These are phyloP conservation scores for Aristolochia fimbriata DNA, from an alignment of 164 flowering plant species.

Conservation along the genomic window DNA sequence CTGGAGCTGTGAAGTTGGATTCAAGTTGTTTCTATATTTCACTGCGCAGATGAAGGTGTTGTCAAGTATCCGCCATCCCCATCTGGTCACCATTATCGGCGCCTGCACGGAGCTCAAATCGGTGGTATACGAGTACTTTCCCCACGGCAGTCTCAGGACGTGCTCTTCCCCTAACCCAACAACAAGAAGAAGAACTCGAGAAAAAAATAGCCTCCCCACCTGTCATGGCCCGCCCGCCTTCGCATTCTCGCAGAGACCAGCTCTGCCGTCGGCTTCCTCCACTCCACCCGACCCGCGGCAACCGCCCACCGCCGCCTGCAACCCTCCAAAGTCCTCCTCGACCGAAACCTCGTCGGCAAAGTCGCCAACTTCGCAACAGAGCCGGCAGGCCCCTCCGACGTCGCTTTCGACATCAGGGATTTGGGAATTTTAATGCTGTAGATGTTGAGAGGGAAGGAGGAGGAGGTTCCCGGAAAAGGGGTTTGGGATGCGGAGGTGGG, in stretches of 20 bases:
- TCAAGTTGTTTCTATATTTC: too few relatives aligned
- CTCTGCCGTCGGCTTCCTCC: constrained; percentile 45
- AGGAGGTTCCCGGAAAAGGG: constrained; percentile 7
- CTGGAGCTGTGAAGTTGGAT: too few relatives aligned
- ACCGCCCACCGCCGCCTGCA: constrained; percentile 34
- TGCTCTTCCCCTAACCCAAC: constrained; percentile 19
- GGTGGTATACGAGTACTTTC: constrained; percentile 52
- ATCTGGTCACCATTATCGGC: constrained; percentile 40
- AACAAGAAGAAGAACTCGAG: too few relatives aligned
- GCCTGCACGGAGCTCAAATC: constrained; percentile 39
- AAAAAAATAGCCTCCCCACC: constrained; percentile 6
- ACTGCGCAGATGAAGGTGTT: constrained; percentile 34
- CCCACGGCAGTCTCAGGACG: constrained; percentile 42
- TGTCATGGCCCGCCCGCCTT: constrained; percentile 45
- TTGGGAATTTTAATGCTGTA: constrained; percentile 46
- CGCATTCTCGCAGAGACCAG: constrained; percentile 43
- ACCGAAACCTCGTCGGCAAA: constrained; percentile 41
- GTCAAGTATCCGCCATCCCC: constrained; percentile 34
- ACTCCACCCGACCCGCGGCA: constrained; percentile 38
- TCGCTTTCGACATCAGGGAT: constrained; percentile 25
- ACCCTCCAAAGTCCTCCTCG: constrained; percentile 47
- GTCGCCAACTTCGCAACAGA: constrained; percentile 23
- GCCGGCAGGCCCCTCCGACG: not conserved
- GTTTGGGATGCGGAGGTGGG: constrained; percentile 49
- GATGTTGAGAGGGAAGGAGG: constrained; percentile 17